Evolutionary conservation across 2,329 filamentous ascomycete species (phyloP), one percentile per base, ranked within the genome.

Genomic region (Harringtonia lauricola): DNA sequence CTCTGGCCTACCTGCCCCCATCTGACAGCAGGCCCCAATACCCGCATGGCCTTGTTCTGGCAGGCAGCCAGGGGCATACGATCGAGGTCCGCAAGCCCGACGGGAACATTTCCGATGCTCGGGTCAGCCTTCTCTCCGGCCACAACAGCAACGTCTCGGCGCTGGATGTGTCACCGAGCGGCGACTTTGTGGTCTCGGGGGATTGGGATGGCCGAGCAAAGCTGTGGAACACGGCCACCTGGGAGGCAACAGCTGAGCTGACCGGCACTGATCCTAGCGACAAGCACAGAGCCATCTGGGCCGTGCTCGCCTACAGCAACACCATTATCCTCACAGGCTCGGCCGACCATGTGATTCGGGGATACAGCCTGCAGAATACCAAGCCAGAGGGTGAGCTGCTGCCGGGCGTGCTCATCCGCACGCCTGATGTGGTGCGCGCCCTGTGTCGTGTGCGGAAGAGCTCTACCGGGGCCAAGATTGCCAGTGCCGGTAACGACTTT

Each of bases 201-300:
- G 86, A 89, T 55, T 98, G 92, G 92, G 92, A 98, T 62, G 78
- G 78, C 26, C 83, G 88, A 51, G 89, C 87, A 24, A 81, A 87
- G 43, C 67, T 96, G 42, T 98, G 92, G 92, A 74, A 72, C 49
- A 68, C 92, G n/a, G 76, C 77, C 34, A 88, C 83, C 52, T 95
- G 90, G 86, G 87, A 94, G 57, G 76, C 76, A 10, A 76, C 84
- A 50, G 65, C 79, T 28, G 67, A 83, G 38, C 69, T 98, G 17
- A 66, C 76, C 37, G 88, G 86, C 6, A 45, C 47, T 33, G 61
- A 64, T 34, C 52, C 51, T 22, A 62, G 61, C 54, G 50, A 52
- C 47, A 52, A 52, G 35, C 49, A 51, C 8, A 40, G 49, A 12
- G 83, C 82, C 40, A 88, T 98, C 14, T 96, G 89, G 90, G 83